Evolutionary conservation across 345 rosid species (phyloP), one percentile per base, ranked within the genome.

Genomic region (Salix viminalis): DNA sequence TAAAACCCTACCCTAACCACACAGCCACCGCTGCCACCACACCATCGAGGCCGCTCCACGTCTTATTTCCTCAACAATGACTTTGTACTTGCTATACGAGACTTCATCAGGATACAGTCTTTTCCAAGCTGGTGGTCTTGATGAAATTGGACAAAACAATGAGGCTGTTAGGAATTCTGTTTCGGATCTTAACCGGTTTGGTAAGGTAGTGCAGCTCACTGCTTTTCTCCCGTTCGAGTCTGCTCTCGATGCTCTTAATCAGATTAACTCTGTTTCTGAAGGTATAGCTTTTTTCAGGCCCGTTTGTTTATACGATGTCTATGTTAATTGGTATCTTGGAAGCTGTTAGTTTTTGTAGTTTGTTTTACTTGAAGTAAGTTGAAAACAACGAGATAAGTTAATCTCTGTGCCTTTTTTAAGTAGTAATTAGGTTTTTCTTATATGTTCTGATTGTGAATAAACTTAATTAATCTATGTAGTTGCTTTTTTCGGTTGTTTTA

Each of bases 201-300:
- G 97, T 0, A 90, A 91, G 41, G 98, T 91, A 58, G 92, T 89
- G 13, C 85, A 91, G 91, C 93, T 93, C 70, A 77, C 83, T 7
- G 92, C 94, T 41, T 91, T 93, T 52, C 87, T 79, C 23, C 98
- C 98, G 0, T 90, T 74, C 6, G 72, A 84, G 58, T 91, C 94
- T 23, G 90, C 97, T 5, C 84, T 90, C 7, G 97, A 90, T 79
- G 93, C 94, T 66, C 92, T 93, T 16, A 91, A 85, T 71, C 97
- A 90, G 85, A 84, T 88, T 82, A 93, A 89, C 85, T 90, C 97
- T n/a, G 86, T 93, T 42, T 90, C 94, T 28, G 93, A 93, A 93
- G 97, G 94, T 91, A 52, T 61, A 13, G 30, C 24, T 2, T 56
- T 9, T n/a, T 56, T 56, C 10, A 6, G 10, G 14, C 66, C 4